Base-by-base conservation (phyloP, 192 early-diverging fungal species). In the Obelidium mucronatum region DNA sequence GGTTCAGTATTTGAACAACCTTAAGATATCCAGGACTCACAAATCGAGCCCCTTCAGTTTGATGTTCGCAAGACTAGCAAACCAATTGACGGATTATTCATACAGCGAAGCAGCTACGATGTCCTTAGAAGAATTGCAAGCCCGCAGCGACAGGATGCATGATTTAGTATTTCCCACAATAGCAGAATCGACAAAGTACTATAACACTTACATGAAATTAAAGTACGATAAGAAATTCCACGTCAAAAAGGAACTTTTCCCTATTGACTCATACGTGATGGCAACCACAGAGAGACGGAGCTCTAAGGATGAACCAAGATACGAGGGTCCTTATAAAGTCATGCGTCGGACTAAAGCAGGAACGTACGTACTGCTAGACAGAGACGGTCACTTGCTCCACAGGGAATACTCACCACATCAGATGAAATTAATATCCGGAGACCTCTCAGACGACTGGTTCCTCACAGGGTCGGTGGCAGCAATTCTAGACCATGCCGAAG, bases 1-100 rank as follows among this genome's bases (percentile, higher is more conserved):
- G 61, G 59, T 75, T 3, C 83, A 87, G 56, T 63, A 79, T 2
- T 71, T 62, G 8, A 73, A 82, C 66, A 87, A 87, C 54, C 42
- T 61, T 1, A 75, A 78, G 11, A 73, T 81, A 15, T 58, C 70
- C 1, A 36, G 48, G 1, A 31, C 70, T n/a, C 75, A 75, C 40
- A 78, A 78, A 35, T 78, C 79, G 0, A 75, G 80, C 26, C 84
- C 82, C 2, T 87, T 85, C 52, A 65, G 79, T 31, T 60, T 84
- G 22, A 82, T 87, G 61, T 87, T 85, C 78, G 83, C 76, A 2
- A 19, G 82, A 44, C 34, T 44, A 59, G 44, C 80, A 28, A 81
- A 83, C 40, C 58, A 54, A 22, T 74, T 73, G n/a, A 44, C 73
- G 3, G 77, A 85, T 36, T 79, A 81, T 63, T 67, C 37, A 71